Base-by-base conservation (phyloP, 2,329 filamentous ascomycete genomes). In the Pleoardoris graminearum region DNA sequence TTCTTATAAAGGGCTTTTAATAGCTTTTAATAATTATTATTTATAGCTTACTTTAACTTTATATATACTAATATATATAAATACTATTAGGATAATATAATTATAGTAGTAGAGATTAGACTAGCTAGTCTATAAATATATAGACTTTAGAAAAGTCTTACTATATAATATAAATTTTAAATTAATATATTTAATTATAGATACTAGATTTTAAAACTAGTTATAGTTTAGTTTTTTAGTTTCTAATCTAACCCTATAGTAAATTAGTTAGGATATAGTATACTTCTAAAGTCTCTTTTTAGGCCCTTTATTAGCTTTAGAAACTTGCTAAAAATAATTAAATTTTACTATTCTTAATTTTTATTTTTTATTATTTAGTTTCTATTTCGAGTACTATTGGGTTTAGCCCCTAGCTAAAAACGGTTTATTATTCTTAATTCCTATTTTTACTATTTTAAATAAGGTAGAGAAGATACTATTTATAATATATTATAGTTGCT, bases 201-300 rank as follows among this genome's bases (percentile, higher is more conserved):
- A n/a, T n/a, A n/a, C n/a, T n/a, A n/a, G n/a, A n/a, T n/a, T n/a
- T n/a, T n/a, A n/a, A n/a, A n/a, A n/a, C n/a, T n/a, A n/a, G n/a
- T n/a, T n/a, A n/a, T n/a, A n/a, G n/a, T n/a, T n/a, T n/a, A n/a
- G n/a, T n/a, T n/a, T n/a, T n/a, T n/a, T n/a, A n/a, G n/a, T n/a
- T n/a, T n/a, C n/a, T n/a, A n/a, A n/a, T 41, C 21, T 41, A n/a
- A 41, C 38, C 38, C 38, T 21, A 41, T 41, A 21, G 38, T 41
- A 41, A 21, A 41, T 41, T 41, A 11, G 17, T 41, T 41, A 11
- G 38, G 38, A 41, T 21, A 21, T 41, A 41, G 25, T 10, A 10
- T 10, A 10, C 25, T 27, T 27, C 25, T 10, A 10, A 10, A 10
- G 25, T 27, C 25, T 27, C 25, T 27, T 27, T 27, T 27, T 10